These are phyloP conservation scores for Leishmania mexicana DNA, from an alignment of 208 protist genomes.

Conservation along the genomic window DNA sequence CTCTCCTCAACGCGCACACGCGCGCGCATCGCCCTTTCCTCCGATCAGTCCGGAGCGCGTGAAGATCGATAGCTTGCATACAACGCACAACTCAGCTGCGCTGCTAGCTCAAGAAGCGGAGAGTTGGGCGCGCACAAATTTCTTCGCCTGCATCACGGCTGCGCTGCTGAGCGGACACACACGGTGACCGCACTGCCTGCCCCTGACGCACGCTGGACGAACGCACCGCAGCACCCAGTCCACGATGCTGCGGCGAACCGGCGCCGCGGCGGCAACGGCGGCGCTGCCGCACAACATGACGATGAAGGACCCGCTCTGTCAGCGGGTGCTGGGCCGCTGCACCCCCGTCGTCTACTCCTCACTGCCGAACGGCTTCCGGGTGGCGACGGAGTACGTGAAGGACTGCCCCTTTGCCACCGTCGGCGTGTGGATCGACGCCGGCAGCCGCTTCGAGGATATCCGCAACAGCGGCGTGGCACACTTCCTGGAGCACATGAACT, in stretches of 20 bases:
- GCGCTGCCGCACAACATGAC: constrained; percentile 59
- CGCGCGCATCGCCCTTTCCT: neutral
- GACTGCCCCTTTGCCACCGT: constrained; percentile 94
- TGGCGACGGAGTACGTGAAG: constrained; percentile 95
- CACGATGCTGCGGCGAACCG: constrained; percentile 21
- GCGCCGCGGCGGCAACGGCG: neutral
- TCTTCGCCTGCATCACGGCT: too few species aligned
- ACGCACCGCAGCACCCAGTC: neutral
- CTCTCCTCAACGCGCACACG: too few species aligned
- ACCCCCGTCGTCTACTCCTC: constrained; percentile 91
- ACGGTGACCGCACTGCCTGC: neutral
- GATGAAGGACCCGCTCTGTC: constrained; percentile 49
- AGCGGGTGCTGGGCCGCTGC: constrained; percentile 53
- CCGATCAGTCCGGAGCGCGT: neutral
- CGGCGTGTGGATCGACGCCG: constrained; percentile 98
- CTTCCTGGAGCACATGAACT: constrained; percentile 99
- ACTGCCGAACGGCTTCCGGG: constrained; percentile 96
- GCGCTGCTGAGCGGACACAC: too few species aligned
- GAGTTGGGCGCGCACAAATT: too few species aligned
- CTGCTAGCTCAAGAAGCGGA: too few species aligned
- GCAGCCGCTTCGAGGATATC: constrained; percentile 96
- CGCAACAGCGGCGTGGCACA: constrained; percentile 98
- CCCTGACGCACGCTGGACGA: neutral
- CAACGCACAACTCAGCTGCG: too few species aligned
- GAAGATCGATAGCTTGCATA: neutral